Conservation (phyloP, 176 grass and related monocot species). For the Cenchrus purpureus region DNA sequence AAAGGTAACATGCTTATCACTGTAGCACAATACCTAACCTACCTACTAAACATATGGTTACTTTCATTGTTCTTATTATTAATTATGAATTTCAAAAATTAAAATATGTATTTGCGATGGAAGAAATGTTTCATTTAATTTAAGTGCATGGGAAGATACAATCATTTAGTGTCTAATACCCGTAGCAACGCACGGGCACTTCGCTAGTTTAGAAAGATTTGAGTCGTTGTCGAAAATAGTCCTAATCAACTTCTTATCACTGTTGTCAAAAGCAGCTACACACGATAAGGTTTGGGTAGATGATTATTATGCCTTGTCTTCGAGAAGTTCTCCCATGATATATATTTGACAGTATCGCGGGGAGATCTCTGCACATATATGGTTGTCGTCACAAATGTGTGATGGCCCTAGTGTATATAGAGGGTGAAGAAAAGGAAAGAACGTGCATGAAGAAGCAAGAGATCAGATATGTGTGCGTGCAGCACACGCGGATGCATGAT, state of each 20-base stretch:
- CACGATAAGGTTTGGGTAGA: background rate
- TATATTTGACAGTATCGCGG: background rate
- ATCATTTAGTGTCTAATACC: no score
- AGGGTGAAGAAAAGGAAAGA: background rate
- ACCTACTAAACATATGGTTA: no score
- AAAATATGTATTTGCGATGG: no score
- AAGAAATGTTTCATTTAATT: no score
- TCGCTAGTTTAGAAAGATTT: background rate
- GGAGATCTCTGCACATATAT: background rate
- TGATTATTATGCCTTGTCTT: background rate
- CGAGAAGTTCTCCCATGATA: no score
- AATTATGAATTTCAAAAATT: no score
- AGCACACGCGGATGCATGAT: constrained; percentile 38
- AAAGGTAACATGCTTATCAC: no score
- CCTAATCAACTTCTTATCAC: background rate
- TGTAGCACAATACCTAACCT: no score
- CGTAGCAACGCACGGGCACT: no score
- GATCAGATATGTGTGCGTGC: constrained; percentile 28
- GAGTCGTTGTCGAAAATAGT: background rate
- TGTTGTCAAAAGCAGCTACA: constrained; percentile 27
- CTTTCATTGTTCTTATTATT: no score
- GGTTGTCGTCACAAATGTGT: background rate
- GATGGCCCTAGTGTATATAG: background rate
- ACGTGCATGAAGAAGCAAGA: background rate
- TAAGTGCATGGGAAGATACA: no score